A percentile compares a stretch with the other conserved stretches of the same genome.
Evolutionary conservation across 306 rosid species (phyloP).

Genomic region (Lupinus albus): DNA sequence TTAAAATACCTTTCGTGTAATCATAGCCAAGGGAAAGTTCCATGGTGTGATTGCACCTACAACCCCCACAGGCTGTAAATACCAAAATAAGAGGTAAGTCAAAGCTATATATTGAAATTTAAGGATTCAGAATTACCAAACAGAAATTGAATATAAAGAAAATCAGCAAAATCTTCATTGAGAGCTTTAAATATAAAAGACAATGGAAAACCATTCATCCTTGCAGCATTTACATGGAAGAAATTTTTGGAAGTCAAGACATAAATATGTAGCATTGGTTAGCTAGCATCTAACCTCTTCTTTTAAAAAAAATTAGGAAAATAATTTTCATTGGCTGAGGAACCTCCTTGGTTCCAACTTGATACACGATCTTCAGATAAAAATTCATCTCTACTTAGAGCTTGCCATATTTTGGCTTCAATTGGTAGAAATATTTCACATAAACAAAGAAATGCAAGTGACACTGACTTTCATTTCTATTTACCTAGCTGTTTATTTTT

Average conservation of each 20-base stretch:
- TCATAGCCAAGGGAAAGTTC: slow-evolving; percentile 99
- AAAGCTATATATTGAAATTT: background rate
- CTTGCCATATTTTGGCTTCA: background rate
- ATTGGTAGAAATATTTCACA: background rate
- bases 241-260: slow-evolving; percentile 8
- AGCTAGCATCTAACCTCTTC: slow-evolving; percentile 3
- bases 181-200: slow-evolving; percentile 21
- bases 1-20: slow-evolving; percentile 79
- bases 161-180: slow-evolving; percentile 26
- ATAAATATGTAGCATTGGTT: background rate
- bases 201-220: slow-evolving; percentile 11
- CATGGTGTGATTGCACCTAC: slow-evolving; percentile 93
- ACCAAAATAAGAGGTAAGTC: slow-evolving; percentile 13
- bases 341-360: slow-evolving; percentile 8
- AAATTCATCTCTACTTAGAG: background rate
- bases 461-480: background rate
- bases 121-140: slow-evolving; percentile 9
- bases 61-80: slow-evolving; percentile 94
- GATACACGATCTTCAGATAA: background rate
- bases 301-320: background rate
- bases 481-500: background rate
- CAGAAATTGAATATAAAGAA: slow-evolving; percentile 11
- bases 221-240: background rate
- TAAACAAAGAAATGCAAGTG: background rate
- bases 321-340: background rate